These are phyloP conservation scores for Pelagophyceae sp. DNA, from an alignment of 352 stramenopile genomes.

Conservation along the genomic window DNA sequence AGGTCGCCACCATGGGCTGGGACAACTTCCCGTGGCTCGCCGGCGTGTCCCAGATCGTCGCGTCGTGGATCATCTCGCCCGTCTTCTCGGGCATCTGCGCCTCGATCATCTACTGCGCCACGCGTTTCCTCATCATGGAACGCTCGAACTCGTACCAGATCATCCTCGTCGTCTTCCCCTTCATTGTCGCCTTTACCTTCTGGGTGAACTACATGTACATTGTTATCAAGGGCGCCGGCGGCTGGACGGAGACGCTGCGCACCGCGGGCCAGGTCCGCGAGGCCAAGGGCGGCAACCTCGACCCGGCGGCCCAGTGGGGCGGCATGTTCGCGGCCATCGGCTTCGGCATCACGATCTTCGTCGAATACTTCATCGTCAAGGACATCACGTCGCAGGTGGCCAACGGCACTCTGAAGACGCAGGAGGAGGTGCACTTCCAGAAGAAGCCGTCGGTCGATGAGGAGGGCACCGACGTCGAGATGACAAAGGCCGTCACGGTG, in stretches of 20 bases:
- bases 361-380: too few relatives aligned
- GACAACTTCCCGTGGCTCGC: too few relatives aligned
- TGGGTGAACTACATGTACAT: slow-evolving; percentile 40
- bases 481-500: not conserved
- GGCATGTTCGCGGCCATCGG: not conserved
- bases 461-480: slow-evolving; percentile 18
- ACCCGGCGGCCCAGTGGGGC: not conserved
- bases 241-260: not conserved
- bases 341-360: not conserved
- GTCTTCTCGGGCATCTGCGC: slow-evolving; percentile 46
- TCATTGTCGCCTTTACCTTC: too few relatives aligned
- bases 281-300: slow-evolving; percentile 18
- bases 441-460: not conserved
- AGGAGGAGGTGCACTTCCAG: slow-evolving; percentile 10
- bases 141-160: slow-evolving; percentile 38
- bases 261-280: not conserved
- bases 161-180: slow-evolving; percentile 40
- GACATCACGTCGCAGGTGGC: too few relatives aligned
- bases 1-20: too few relatives aligned
- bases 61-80: slow-evolving; percentile 58
- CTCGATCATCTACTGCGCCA: slow-evolving; percentile 50
- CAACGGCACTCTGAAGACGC: too few relatives aligned
- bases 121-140: slow-evolving; percentile 48
- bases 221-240: slow-evolving; percentile 15
- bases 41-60: slow-evolving; percentile 49